Base-by-base conservation (phyloP, 768 basidiomycete genomes). In the Suillus brevipes region DNA sequence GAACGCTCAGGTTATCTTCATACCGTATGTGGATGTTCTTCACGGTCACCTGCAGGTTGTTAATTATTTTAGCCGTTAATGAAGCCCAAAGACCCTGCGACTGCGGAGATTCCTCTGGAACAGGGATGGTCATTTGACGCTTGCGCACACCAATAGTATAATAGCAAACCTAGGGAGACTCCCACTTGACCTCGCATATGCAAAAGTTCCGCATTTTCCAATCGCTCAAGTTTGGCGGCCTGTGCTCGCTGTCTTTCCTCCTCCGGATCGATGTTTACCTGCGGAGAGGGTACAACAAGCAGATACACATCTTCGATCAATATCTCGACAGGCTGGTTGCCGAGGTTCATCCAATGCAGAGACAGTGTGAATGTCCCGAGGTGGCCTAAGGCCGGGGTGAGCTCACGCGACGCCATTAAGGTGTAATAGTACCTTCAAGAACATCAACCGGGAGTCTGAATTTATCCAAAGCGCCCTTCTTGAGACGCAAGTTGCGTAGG, bases 11-110 rank as follows among this genome's bases (percentile, higher is more conserved):
- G 59, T 89, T 90, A 79, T 99, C 97, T 78, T 99, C 97, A 71
- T 98, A 99, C 61, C 97, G 90, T 55, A 99, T 78, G 75, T 99
- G 97, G 52, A 99, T 94, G 70, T 97, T 97, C 78, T 91, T 94
- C 65, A 99, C 87, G 14, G 94, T 95, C 31, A 99, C 87, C 79
- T 99, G 97, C 31, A 99, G 77, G 73, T 99, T 99, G 78, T 99
- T 97, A 68, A 99, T 87, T 64, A 99, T 85, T 74, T 97, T 97
- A 53, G 90, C 85, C 50, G 90, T 87, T 56, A 99, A 79, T 20
- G 94, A 94, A 52, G 91, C 84, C 71, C 92, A 80, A 66, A 97
- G 85, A 9, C 92, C 90, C 78, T 95, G 91, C n/a, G 90, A 87
- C 72, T 93, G 89, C n/a, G 84, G 76, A 7, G 87, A 82, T 59